Evolutionary conservation across 345 rosid genomes (phyloP), one percentile per base, ranked within the genome.

Genomic region (Populus deltoides): DNA sequence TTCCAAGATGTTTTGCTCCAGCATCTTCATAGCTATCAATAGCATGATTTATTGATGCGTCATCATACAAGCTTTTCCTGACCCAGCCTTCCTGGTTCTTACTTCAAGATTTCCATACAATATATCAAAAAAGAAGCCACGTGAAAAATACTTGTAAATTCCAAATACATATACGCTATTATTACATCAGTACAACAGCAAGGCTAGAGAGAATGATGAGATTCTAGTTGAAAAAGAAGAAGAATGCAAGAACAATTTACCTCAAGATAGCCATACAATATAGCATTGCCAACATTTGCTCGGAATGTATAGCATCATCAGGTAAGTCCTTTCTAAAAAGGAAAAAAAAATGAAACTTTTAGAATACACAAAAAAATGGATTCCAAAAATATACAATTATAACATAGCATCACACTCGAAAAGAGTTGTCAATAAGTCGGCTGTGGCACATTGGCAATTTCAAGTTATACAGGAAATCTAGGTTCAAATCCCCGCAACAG

Each of bases 231-330:
- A 2, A 53, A 0, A 4, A n/a, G 11, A 9, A 57, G 11, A n/a
- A 57, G 25, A n/a, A 57, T 8, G 13, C 10, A 61, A 41, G 73
- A 43, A 47, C 55, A 68, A 12, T 9, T 83, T 69, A 94, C 99
- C 98, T 97, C 86, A 92, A 83, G 84, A 94, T 88, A 47, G 93
- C 90, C 97, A 92, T 92, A 45, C 92, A 86, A 75, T 92, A 92
- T 51, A 94, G 83, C 94, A 90, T 92, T 15, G 90, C 89, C 68
- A 94, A 83, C 85, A 94, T 84, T 81, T 90, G 92, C 76, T 94
- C 97, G 4, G 94, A 91, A 76, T 84, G 81, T 10, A 87, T 83
- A 51, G 83, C 90, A 81, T 85, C 91, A 61, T 74, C 68, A 2
- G 81, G 70, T 49, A 77, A 84, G 66, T 84, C 83, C 43, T 84